Base-by-base conservation (phyloP, 1,284 basidiomycete genomes). In the Veloboletus limbatus region DNA sequence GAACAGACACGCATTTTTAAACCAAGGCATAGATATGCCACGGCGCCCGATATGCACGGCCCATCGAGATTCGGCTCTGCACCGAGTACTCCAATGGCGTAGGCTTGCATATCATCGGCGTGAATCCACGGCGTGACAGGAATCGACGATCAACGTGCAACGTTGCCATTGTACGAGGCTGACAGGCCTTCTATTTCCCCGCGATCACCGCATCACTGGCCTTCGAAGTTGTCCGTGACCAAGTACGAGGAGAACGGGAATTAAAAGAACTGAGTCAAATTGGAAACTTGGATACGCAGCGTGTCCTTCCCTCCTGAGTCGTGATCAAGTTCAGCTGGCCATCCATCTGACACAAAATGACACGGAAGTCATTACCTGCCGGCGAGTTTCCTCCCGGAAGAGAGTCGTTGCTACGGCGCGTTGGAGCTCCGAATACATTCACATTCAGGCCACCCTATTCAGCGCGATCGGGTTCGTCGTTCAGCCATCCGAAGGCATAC, bases 71-170 rank as follows among this genome's bases (percentile, higher is more conserved):
- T 32, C 18, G 32, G 17, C 17, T 10, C 18, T 18, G n/a, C n/a
- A n/a, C n/a, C n/a, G n/a, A n/a, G n/a, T n/a, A n/a, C n/a, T n/a
- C n/a, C n/a, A n/a, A n/a, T n/a, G n/a, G n/a, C n/a, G n/a, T n/a
- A n/a, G n/a, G n/a, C n/a, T n/a, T n/a, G n/a, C n/a, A n/a, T n/a
- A n/a, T n/a, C n/a, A n/a, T n/a, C n/a, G 10, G 13, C 3, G 21
- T 9, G 39, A 24, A 21, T 40, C 39, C 39, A 21, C 11, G 39
- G 21, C n/a, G 18, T n/a, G 13, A 6, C 31, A 34, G 11, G 21
- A 46, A 26, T 28, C 35, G 47, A 43, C 30, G 39, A 51, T 54
- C 45, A 26, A 14, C 21, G 40, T 35, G n/a, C n/a, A n/a, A n/a
- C n/a, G n/a, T n/a, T n/a, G n/a, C n/a, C n/a, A n/a, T n/a, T n/a